Evolutionary conservation across 148 eudicot species (phyloP).

Genomic region (Amaranthus palmeri): DNA sequence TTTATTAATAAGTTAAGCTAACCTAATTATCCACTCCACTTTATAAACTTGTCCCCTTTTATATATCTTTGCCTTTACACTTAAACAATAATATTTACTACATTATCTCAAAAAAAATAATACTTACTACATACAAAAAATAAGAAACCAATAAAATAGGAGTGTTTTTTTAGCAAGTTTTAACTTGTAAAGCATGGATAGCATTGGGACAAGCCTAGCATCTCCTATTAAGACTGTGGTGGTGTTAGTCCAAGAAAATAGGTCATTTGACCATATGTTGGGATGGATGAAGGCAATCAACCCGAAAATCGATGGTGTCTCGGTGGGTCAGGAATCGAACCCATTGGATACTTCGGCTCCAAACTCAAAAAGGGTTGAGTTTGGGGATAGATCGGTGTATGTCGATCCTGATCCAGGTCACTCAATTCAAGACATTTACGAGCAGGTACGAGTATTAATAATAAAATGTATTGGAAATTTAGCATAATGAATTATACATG

Average conservation of each 20-base stretch:
- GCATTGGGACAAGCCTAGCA: slow-evolving; percentile 1
- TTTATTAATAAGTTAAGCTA: slow-evolving; percentile 15
- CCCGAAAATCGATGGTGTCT: slow-evolving; percentile 57
- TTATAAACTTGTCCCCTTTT: background rate
- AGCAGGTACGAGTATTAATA: slow-evolving; percentile 28
- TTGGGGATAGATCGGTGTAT: slow-evolving; percentile 30
- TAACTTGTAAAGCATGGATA: slow-evolving; percentile 5
- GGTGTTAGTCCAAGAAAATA: slow-evolving; percentile 67
- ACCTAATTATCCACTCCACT: slow-evolving; percentile 3
- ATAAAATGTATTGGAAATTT: too few relatives aligned
- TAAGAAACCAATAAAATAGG: background rate
- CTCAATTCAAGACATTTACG: slow-evolving; percentile 50
- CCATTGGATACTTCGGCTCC: slow-evolving; percentile 32
- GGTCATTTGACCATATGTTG: slow-evolving; percentile 72
- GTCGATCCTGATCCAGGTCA: slow-evolving; percentile 59
- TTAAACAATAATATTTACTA: background rate
- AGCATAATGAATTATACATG: too few relatives aligned
- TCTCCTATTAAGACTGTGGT: slow-evolving; percentile 68
- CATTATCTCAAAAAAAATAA: too few relatives aligned
- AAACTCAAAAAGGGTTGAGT: slow-evolving; percentile 24
- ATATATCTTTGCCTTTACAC: background rate
- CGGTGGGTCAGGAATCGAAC: slow-evolving; percentile 37
- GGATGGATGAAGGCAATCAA: slow-evolving; percentile 75
- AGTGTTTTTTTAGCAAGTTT: background rate
- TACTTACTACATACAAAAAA: background rate